Base-by-base conservation (phyloP, 1,139 yeast species). In the Candida sp. region DNA sequence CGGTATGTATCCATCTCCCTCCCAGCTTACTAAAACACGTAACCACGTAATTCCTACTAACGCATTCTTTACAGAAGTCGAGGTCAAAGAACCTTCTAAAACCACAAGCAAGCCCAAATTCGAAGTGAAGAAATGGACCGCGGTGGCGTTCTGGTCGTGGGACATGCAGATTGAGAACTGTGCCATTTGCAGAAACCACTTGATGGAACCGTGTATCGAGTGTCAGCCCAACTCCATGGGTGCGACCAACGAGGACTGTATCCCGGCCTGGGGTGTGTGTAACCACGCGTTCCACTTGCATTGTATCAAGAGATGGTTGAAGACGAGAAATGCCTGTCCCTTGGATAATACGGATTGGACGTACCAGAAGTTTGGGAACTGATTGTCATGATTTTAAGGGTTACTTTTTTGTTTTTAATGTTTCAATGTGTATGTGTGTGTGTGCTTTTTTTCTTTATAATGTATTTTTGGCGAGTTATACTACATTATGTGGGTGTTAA, bases 81-180 rank as follows among this genome's bases (percentile, higher is more conserved):
- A 48, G 37, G 40, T 39, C 12, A 48, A 46, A 39, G 52, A 52
- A 41, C 31, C 53, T 12, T 42, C 43, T 28, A 31, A 50, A 26
- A 45, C 53, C 40, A 42, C 49, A 35, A 23, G 50, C 35, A 75
- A 75, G 52, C 75, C 75, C 48, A 68, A 74, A 51, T 78, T 78
- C 53, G 83, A 78, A 56, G 81, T 78, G 27, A 78, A 77, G 62
- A 78, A 78, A 76, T 94, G 99, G 99, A 92, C 97, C 12, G 98
- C 99, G 0, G 99, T 96, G 49, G 98, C 99, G 17, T 92, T 94
- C 66, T 96, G 99, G 99, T 92, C 98, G 1, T 96, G 99, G 99
- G 98, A 85, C 79, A 78, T 65, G 81, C 96, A 87, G 48, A 96
- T 94, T 53, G 99, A 96, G 61, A 92, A 91, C 51, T 96, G 99